These are phyloP conservation scores for Kingdonia uniflora DNA, from an alignment of 164 flowering plant species.

Conservation along the genomic window DNA sequence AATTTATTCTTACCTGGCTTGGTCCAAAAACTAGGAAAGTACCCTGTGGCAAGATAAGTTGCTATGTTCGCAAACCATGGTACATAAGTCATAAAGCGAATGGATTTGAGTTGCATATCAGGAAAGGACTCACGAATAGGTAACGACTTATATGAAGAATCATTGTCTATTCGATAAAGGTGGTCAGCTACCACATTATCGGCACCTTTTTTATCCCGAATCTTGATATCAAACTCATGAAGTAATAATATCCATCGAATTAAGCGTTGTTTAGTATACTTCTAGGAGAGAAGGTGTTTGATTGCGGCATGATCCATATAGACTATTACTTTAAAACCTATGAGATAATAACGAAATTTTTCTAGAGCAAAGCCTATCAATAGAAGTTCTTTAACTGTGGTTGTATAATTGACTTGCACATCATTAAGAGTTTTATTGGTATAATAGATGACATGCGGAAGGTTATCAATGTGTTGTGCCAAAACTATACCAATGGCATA, in stretches of 20 bases:
- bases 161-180: not conserved
- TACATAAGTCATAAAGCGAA: not conserved
- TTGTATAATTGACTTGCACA: constrained; percentile 4
- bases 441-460: not conserved
- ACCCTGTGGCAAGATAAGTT: not conserved
- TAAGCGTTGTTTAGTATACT: constrained; percentile 1
- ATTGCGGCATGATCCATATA: constrained; percentile 6
- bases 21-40: not conserved
- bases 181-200: not conserved
- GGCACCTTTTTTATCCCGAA: not conserved
- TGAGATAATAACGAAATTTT: constrained; percentile 3
- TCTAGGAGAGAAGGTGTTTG: not conserved
- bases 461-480: not conserved
- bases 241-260: not conserved
- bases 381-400: constrained; percentile 6
- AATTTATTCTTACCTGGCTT: not conserved
- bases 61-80: not conserved
- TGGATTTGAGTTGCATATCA: not conserved
- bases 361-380: constrained; percentile 5
- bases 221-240: not conserved
- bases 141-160: not conserved
- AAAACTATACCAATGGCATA: not conserved
- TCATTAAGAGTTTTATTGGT: constrained; percentile 4
- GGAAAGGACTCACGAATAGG: not conserved
- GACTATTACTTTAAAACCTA: not conserved